Evolutionary conservation across 495 filamentous ascomycete genomes (phyloP).

Genomic region (Lophiostoma macrostomum): DNA sequence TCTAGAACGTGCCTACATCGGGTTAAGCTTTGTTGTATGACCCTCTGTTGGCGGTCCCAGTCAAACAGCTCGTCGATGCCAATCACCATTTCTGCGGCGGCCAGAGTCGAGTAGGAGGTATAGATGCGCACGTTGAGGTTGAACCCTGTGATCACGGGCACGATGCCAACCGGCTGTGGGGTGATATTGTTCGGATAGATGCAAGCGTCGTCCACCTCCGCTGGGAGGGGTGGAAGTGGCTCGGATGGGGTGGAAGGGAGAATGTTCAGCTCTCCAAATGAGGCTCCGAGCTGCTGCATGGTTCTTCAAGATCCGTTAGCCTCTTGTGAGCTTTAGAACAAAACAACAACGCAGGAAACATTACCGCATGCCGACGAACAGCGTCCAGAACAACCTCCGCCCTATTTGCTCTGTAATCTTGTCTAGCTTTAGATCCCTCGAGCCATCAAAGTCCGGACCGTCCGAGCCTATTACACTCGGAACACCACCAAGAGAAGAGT

Average conservation of each 20-base stretch:
- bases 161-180: constrained; percentile 57
- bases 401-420: constrained; percentile 74
- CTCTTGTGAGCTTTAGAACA: neutral
- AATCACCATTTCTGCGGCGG: constrained; percentile 70
- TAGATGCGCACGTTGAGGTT: constrained; percentile 72
- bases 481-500: constrained; percentile 29
- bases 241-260: constrained; percentile 68
- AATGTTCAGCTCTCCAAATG: constrained; percentile 61
- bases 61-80: constrained; percentile 66
- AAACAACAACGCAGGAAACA: neutral
- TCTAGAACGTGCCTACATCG: constrained; percentile 59
- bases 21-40: constrained; percentile 60
- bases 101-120: constrained; percentile 63
- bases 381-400: constrained; percentile 74
- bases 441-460: constrained; percentile 34
- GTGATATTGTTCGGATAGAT: constrained; percentile 62
- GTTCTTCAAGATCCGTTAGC: constrained; percentile 42
- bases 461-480: constrained; percentile 12
- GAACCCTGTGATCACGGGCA: constrained; percentile 69
- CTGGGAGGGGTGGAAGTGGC: constrained; percentile 75
- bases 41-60: constrained; percentile 66
- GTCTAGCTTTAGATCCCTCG: constrained; percentile 48
- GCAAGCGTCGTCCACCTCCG: constrained; percentile 76
- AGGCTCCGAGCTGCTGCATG: constrained; percentile 66
- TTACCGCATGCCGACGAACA: constrained; percentile 60